Evolutionary conservation across 2,329 filamentous ascomycete species (phyloP), one percentile per base, ranked within the genome.

Genomic region (Coniella lustricola): DNA sequence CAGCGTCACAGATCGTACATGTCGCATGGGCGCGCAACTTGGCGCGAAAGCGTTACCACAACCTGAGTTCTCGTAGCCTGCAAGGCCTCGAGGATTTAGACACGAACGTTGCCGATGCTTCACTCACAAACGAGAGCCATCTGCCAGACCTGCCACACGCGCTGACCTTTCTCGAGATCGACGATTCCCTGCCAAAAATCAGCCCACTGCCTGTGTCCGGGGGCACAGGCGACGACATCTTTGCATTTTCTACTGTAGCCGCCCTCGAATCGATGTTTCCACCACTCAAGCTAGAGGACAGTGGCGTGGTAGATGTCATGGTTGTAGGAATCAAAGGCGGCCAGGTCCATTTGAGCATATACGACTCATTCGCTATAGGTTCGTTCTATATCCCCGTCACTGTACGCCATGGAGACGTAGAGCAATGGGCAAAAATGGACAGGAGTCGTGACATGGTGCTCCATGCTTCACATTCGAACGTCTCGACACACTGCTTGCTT

Each of bases 311-410:
- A 37, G 86, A 91, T 62, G 79, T 91, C 55, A 82, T 94, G 69
- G 70, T 91, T 4, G 77, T 87, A 2, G 87, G 86, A 4, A 86
- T 83, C 3, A 76, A 78, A 48, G 77, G 87, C 54, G 86, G 86
- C 8, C 75, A 72, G 16, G 72, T 94, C 12, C 84, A 91, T 60
- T 71, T 94, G 16, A 87, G 82, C 56, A 88, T 95, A 41, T 91
- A 91, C 62, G 86, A 95, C 63, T 90, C 86, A 5, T 88, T 95
- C 58, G 76, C 86, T 51, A 84, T 94, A 50, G 87, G 89, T 3
- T 75, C 67, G 12, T 82, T 90, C 52, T 54, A 33, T 45, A 55
- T 18, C 51, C 53, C 37, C 40, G 32, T 38, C 36, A 40, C 46
- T 45, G 25, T 22, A 10, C 25, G 36, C 16, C 22, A 14, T 16